These are phyloP conservation scores for Brassica hybrid DNA, from an alignment of 441 rosid species.

Conservation along the genomic window DNA sequence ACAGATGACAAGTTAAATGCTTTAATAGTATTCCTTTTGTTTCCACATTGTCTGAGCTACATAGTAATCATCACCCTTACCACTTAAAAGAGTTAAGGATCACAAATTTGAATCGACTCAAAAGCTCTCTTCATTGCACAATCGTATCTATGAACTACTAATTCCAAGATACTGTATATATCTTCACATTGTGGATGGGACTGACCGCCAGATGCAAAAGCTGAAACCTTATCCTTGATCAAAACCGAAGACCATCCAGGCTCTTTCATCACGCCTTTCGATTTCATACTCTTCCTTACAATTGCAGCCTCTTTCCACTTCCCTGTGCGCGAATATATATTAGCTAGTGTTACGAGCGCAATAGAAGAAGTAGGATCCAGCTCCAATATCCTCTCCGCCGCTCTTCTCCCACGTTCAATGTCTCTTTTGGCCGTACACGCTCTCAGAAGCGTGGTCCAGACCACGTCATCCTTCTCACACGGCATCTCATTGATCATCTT, in stretches of 20 bases:
- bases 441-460: constrained; percentile 84
- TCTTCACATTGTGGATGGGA: constrained; percentile 59
- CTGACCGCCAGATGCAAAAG: constrained; percentile 70
- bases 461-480: constrained; percentile 73
- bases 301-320: constrained; percentile 81
- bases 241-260: constrained; percentile 84
- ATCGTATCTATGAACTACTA: constrained; percentile 43
- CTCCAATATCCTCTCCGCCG: constrained; percentile 73
- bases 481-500: constrained; percentile 76
- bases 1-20: constrained; percentile 32
- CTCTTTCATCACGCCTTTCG: constrained; percentile 80
- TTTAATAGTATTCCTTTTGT: background rate
- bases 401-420: constrained; percentile 62
- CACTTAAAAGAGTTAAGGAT: constrained; percentile 21
- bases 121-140: constrained; percentile 20
- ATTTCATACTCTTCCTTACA: constrained; percentile 66
- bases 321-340: constrained; percentile 73
- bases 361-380: constrained; percentile 72
- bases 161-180: constrained; percentile 55
- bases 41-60: constrained; percentile 7
- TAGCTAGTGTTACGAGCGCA: constrained; percentile 81
- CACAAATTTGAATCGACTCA: constrained; percentile 10
- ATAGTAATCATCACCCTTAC: constrained; percentile 25
- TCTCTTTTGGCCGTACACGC: constrained; percentile 72
- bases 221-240: constrained; percentile 55